Evolutionary conservation across 1,284 basidiomycete genomes (phyloP).

Genomic region (Thelephora terrestris): DNA sequence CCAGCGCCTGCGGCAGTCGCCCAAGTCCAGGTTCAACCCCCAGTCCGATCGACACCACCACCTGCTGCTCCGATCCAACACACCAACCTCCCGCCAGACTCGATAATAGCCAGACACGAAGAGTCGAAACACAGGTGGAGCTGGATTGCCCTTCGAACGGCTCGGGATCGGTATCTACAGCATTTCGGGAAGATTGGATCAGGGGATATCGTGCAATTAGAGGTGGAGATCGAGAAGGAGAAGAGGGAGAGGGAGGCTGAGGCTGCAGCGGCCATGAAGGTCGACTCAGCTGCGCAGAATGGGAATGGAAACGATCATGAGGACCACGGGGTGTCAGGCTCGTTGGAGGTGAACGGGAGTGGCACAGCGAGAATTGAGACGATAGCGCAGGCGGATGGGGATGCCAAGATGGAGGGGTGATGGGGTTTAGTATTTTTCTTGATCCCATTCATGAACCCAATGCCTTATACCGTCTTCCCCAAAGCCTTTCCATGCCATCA

Average conservation of each 20-base stretch:
- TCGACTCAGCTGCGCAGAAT: constrained; percentile 5
- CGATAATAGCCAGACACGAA: constrained; percentile 46
- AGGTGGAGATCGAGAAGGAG: constrained; percentile 59
- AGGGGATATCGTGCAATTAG: constrained; percentile 58
- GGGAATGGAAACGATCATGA: background rate
- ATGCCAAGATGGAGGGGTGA: constrained; percentile 44
- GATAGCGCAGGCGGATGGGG: constrained; percentile 27
- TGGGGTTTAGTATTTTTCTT: background rate
- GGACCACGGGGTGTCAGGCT: background rate
- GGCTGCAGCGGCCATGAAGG: background rate
- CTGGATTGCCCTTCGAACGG: constrained; percentile 70
- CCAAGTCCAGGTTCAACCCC: background rate
- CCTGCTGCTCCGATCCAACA: constrained; percentile 11
- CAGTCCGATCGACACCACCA: constrained; percentile 3
- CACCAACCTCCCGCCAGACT: constrained; percentile 29
- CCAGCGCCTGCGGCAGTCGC: constrained; percentile 11
- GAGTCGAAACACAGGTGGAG: constrained; percentile 68
- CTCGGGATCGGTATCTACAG: constrained; percentile 58
- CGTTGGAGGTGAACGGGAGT: background rate
- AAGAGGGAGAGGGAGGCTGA: constrained; percentile 26
- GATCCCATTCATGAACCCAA: no score
- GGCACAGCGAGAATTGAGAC: background rate
- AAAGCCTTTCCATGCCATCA: no score
- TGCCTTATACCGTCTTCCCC: no score
- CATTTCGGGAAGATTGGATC: constrained; percentile 72